Base-by-base conservation (phyloP, 2,329 filamentous ascomycete genomes). In the Colletotrichum musicola region DNA sequence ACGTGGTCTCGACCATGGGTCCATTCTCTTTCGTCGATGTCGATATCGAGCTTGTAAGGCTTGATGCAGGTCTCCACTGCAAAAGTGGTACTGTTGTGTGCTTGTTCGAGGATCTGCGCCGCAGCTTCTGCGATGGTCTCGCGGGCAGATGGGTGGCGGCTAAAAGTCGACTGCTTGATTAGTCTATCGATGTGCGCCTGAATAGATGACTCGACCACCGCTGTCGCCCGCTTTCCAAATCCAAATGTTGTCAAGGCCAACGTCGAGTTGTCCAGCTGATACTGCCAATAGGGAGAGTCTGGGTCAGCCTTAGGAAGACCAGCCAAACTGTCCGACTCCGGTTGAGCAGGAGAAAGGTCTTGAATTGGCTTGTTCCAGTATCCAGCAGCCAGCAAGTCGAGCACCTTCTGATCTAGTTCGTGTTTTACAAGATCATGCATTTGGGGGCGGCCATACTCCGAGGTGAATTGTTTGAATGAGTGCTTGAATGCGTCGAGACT, bases 41-140 rank as follows among this genome's bases (percentile, higher is more conserved):
- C 96, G 67, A 99, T 97, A 71, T 98, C 94, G 73, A 95, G 98
- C 78, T 99, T 99, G 84, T 95, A 99, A 0, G 97, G 96, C 80
- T 99, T 99, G 81, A 99, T 97, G 77, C 95, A 99, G 77, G 98
- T 98, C 80, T 99, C 96, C 1, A 99, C 93, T 81, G 98, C 96
- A 75, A 99, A 97, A 71, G 93, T 96, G 1, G 97, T 99, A 80
- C 95, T 96, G 81, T 98, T 98, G 72, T 97, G 97, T 14, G 95
- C 88, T 75, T 99, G 96, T 72, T 96, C 96, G 13, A 99, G 83
- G 61, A 99, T 98, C 27, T 90, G 92, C 0, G 93, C 92, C 1
- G 94, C 94, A 1, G 96, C 95, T 74, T 98, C 94, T 55, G 90
- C 92, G 72, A 99, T 98, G n/a, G 94, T 93, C 78, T 96, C 90